Conservation (phyloP, 2,329 filamentous ascomycete genomes). For the Colletotrichum paranaense region DNA sequence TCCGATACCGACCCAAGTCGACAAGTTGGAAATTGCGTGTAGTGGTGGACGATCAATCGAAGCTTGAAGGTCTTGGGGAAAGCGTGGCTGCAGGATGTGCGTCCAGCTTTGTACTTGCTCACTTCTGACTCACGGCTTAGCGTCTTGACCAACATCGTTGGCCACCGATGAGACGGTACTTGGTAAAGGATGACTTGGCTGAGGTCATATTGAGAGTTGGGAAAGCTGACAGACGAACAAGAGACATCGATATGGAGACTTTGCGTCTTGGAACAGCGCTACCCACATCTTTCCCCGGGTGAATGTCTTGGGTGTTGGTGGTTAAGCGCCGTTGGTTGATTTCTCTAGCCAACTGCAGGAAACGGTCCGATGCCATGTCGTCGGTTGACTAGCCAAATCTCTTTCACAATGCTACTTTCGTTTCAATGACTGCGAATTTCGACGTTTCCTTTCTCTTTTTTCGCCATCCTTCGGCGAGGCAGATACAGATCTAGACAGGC, state of each 20-base stretch:
- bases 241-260: not conserved
- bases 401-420: not conserved
- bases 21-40: not conserved
- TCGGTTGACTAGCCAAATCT: not conserved
- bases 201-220: slow-evolving; percentile 24
- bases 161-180: not conserved
- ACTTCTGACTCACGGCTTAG: not conserved
- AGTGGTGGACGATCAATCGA: not conserved
- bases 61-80: not conserved
- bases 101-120: slow-evolving; percentile 31
- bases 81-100: not conserved
- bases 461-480: too few species aligned
- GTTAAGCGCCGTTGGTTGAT: not conserved
- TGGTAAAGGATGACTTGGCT: slow-evolving; percentile 30
- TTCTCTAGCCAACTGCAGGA: not conserved
- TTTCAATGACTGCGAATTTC: not conserved
- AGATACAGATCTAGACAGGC: too few species aligned
- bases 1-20: not conserved
- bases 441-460: too few species aligned
- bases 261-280: slow-evolving; percentile 5
- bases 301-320: slow-evolving; percentile 14
- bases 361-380: not conserved
- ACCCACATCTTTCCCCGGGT: slow-evolving; percentile 8
- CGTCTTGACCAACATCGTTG: slow-evolving; percentile 8
- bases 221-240: not conserved